Conservation (phyloP, 2,329 filamentous ascomycete species). For the Pseudomassariella vexata region DNA sequence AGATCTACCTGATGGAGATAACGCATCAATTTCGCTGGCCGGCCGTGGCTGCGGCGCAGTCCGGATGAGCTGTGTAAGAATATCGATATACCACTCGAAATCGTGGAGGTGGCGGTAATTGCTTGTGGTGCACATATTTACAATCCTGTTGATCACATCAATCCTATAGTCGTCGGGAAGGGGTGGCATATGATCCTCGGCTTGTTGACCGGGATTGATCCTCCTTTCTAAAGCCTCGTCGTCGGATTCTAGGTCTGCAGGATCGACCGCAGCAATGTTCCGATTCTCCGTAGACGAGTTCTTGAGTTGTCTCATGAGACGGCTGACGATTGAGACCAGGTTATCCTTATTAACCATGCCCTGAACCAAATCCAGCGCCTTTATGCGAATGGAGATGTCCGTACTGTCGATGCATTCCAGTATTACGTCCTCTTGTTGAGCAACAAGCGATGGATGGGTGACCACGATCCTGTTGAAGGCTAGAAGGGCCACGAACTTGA, state of each 20-base stretch:
- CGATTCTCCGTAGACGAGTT: slow-evolving; percentile 52
- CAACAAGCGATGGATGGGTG: slow-evolving; percentile 83
- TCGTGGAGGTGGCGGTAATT: slow-evolving; percentile 83
- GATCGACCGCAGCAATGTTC: slow-evolving; percentile 34
- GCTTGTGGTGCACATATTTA: slow-evolving; percentile 84
- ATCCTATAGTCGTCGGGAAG: slow-evolving; percentile 82
- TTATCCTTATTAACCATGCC: slow-evolving; percentile 92
- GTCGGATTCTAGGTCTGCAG: slow-evolving; percentile 43
- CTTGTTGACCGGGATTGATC: slow-evolving; percentile 23
- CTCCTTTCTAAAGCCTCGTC: slow-evolving; percentile 42
- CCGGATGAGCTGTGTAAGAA: slow-evolving; percentile 78
- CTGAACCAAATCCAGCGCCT: slow-evolving; percentile 84
- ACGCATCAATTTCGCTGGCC: slow-evolving; percentile 26
- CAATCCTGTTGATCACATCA: slow-evolving; percentile 74
- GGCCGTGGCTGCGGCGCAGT: slow-evolving; percentile 51
- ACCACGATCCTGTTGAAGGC: slow-evolving; percentile 92
- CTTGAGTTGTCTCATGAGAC: slow-evolving; percentile 81
- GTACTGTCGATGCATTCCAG: slow-evolving; percentile 92
- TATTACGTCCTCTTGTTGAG: slow-evolving; percentile 92
- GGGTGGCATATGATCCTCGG: slow-evolving; percentile 43
- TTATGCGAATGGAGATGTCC: slow-evolving; percentile 91
- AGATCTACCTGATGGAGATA: slow-evolving; percentile 20
- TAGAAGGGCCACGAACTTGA: slow-evolving; percentile 94
- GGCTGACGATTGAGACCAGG: slow-evolving; percentile 74
- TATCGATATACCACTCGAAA: slow-evolving; percentile 96